A percentile compares a stretch with the other conserved stretches of the same genome.
Evolutionary conservation across 805 yeast genomes (phyloP).

Genomic region (Spathaspora boniae): DNA sequence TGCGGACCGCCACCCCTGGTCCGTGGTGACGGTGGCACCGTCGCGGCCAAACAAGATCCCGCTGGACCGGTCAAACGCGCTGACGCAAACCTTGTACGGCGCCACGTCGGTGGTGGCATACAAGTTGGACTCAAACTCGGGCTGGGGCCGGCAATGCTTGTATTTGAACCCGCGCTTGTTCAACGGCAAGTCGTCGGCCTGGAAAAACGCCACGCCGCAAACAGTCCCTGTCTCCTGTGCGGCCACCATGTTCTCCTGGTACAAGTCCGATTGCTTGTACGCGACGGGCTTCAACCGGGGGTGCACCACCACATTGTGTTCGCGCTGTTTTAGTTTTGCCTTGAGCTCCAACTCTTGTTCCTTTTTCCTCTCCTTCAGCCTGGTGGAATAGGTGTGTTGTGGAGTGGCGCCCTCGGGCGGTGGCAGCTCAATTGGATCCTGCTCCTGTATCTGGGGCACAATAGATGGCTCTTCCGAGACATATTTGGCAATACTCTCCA

Average conservation of each 20-base stretch:
- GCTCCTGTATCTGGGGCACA: slow-evolving; percentile 17
- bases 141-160: slow-evolving; percentile 71
- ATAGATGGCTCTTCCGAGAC: slow-evolving; percentile 12
- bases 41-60: slow-evolving; percentile 40
- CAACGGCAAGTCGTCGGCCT: slow-evolving; percentile 74
- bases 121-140: slow-evolving; percentile 49
- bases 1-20: slow-evolving; percentile 76
- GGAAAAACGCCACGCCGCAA: slow-evolving; percentile 28
- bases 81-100: slow-evolving; percentile 56
- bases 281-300: slow-evolving; percentile 36
- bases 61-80: slow-evolving; percentile 67
- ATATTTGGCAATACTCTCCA: slow-evolving; percentile 4
- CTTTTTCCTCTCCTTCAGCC: slow-evolving; percentile 21
- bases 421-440: slow-evolving; percentile 3
- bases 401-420: no score
- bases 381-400: slow-evolving; percentile 19
- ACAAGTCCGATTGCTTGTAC: slow-evolving; percentile 20
- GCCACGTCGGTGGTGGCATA: slow-evolving; percentile 74
- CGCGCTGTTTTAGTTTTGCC: slow-evolving; percentile 22
- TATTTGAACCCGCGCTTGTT: slow-evolving; percentile 82
- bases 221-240: no score
- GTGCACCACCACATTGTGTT: slow-evolving; percentile 29
- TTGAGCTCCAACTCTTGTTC: slow-evolving; percentile 15
- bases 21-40: slow-evolving; percentile 47
- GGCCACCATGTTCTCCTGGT: slow-evolving; percentile 5